A percentile compares a stretch with the other conserved stretches of the same genome.
Evolutionary conservation across 2,329 filamentous ascomycete species (phyloP).

Genomic region (Fusarium lyarnte): DNA sequence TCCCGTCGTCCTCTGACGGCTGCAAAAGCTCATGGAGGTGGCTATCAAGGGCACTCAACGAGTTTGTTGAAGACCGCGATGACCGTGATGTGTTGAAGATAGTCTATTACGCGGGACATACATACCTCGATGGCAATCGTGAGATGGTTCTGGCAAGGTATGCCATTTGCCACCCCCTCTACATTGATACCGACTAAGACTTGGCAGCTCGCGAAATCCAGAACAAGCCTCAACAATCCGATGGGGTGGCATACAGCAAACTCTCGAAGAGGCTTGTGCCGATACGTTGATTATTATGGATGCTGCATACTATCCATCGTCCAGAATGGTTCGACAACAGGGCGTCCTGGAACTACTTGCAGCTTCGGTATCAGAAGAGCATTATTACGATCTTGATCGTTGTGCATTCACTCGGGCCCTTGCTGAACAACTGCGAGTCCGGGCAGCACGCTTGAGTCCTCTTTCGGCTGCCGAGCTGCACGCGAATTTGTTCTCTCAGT

Average conservation of each 20-base stretch:
- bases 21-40: slow-evolving; percentile 63
- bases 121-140: slow-evolving; percentile 63
- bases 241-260: slow-evolving; percentile 66
- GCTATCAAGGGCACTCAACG: slow-evolving; percentile 61
- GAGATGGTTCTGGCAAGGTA: slow-evolving; percentile 69
- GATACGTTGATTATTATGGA: slow-evolving; percentile 69
- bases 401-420: slow-evolving; percentile 63
- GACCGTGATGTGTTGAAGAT: slow-evolving; percentile 67
- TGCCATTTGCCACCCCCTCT: not conserved
- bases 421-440: slow-evolving; percentile 59
- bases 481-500: slow-evolving; percentile 61
- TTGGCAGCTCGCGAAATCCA: slow-evolving; percentile 57
- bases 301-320: slow-evolving; percentile 65
- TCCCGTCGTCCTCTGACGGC: slow-evolving; percentile 59
- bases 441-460: slow-evolving; percentile 56
- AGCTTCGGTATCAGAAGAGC: slow-evolving; percentile 63
- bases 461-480: slow-evolving; percentile 65
- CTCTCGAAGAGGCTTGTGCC: slow-evolving; percentile 63
- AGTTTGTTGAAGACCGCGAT: slow-evolving; percentile 64
- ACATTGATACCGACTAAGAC: slow-evolving; percentile 27
- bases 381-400: slow-evolving; percentile 58
- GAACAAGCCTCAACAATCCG: slow-evolving; percentile 59
- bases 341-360: slow-evolving; percentile 67
- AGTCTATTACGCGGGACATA: slow-evolving; percentile 66
- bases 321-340: slow-evolving; percentile 60